Evolutionary conservation across 176 grass and related monocot genomes (phyloP).

Genomic region (Thinopyrum elongatum): DNA sequence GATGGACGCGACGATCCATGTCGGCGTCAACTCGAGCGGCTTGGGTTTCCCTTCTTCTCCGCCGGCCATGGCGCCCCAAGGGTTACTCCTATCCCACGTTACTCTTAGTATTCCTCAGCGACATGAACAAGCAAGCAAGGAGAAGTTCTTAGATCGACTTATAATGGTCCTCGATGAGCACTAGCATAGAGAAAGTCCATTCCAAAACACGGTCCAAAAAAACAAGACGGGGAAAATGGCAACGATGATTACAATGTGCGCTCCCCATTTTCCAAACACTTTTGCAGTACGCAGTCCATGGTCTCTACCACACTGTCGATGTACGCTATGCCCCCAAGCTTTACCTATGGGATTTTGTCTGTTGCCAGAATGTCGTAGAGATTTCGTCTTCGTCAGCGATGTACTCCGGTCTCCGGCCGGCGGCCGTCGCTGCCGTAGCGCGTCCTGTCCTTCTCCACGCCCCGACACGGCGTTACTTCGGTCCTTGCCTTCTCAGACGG

Average conservation of each 20-base stretch:
- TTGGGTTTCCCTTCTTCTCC: conserved; percentile 30
- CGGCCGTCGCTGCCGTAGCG: no score
- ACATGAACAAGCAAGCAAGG: neutral
- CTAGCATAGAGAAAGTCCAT: neutral
- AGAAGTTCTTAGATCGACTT: neutral
- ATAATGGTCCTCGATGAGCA: neutral
- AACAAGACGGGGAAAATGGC: neutral
- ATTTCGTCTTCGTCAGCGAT: no score
- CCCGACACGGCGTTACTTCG: no score
- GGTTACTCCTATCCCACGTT: neutral
- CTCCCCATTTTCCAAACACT: neutral
- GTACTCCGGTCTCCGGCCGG: no score
- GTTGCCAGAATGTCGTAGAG: neutral
- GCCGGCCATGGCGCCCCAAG: conserved; percentile 45
- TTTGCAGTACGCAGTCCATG: neutral
- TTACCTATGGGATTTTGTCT: neutral
- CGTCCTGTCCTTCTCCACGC: no score
- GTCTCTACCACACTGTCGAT: neutral
- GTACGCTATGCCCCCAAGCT: neutral
- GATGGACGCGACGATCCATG: conserved; percentile 81
- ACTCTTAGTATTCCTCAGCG: neutral
- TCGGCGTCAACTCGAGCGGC: conserved; percentile 73
- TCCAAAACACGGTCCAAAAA: neutral
- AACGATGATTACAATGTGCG: neutral
- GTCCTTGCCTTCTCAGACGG: no score